These are phyloP conservation scores for Curvularia spicifera DNA, from an alignment of 2,329 filamentous ascomycete genomes.

Conservation along the genomic window DNA sequence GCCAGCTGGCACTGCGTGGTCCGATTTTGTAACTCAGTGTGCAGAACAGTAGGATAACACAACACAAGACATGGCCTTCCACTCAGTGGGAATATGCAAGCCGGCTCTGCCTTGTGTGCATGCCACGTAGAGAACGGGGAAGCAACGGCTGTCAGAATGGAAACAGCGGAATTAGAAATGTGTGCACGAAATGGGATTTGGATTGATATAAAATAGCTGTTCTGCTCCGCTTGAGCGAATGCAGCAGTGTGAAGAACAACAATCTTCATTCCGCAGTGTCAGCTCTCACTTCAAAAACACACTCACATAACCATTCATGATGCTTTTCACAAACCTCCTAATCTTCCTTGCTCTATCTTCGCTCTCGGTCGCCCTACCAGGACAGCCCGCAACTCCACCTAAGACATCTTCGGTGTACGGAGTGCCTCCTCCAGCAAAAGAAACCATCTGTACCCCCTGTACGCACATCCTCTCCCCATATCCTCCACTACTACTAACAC, in stretches of 20 bases:
- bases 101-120: conserved; percentile 16
- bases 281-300: neutral
- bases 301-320: conserved; percentile 16
- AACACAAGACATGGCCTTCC: conserved; percentile 1
- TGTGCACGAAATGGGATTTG: too few species aligned
- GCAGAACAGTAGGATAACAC: conserved; percentile 8
- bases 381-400: neutral
- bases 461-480: neutral
- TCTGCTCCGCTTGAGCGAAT: neutral
- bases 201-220: neutral
- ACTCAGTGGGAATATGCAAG: conserved; percentile 7
- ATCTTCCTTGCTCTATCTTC: conserved; percentile 25
- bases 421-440: conserved; percentile 7
- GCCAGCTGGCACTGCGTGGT: conserved; percentile 6
- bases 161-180: neutral
- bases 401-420: conserved; percentile 1
- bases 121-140: conserved; percentile 5
- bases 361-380: conserved; percentile 19
- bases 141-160: neutral
- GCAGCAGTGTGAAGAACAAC: neutral
- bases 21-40: neutral
- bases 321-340: conserved; percentile 27
- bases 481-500: neutral
- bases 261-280: conserved; percentile 6
- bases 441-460: conserved; percentile 25